Percentiles rank a stretch among this genome's conserved stretches.
Conservation (phyloP, 495 filamentous ascomycete species). For the Annulohypoxylon nitens region DNA sequence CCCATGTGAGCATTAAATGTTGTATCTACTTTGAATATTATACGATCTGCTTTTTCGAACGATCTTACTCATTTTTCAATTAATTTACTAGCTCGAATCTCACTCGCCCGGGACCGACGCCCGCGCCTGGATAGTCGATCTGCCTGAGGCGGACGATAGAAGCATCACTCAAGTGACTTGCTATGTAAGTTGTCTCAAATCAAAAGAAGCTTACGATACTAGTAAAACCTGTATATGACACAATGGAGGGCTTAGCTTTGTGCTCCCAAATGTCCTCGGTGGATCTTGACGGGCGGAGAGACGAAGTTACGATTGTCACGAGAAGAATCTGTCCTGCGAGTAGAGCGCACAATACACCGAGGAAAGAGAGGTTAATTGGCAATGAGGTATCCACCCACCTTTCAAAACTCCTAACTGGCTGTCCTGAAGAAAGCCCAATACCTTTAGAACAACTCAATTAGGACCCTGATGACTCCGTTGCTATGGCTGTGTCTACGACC, state of each 20-base stretch:
- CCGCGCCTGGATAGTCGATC: neutral
- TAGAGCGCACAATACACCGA: conserved; percentile 10
- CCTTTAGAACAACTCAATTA: neutral
- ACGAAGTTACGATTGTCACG: neutral
- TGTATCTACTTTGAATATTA: neutral
- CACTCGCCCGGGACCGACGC: conserved; percentile 18
- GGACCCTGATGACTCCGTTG: neutral
- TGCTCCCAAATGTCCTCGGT: neutral
- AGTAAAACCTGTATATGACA: conserved; percentile 1
- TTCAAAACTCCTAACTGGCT: neutral
- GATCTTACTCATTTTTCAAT: neutral
- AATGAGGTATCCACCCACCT: conserved; percentile 8
- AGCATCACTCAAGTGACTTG: neutral
- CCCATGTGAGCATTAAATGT: neutral
- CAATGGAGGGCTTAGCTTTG: conserved; percentile 8
- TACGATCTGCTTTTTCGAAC: neutral
- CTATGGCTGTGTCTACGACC: neutral
- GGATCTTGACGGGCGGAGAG: neutral
- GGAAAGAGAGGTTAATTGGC: neutral
- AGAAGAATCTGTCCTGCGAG: conserved; percentile 5
- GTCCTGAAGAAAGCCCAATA: conserved; percentile 13
- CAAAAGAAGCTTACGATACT: neutral
- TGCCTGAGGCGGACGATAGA: neutral
- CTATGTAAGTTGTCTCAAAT: neutral
- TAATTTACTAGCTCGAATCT: conserved; percentile 15